Base-by-base conservation (phyloP, 164 flowering plant species). In the Hamamelis virginiana region DNA sequence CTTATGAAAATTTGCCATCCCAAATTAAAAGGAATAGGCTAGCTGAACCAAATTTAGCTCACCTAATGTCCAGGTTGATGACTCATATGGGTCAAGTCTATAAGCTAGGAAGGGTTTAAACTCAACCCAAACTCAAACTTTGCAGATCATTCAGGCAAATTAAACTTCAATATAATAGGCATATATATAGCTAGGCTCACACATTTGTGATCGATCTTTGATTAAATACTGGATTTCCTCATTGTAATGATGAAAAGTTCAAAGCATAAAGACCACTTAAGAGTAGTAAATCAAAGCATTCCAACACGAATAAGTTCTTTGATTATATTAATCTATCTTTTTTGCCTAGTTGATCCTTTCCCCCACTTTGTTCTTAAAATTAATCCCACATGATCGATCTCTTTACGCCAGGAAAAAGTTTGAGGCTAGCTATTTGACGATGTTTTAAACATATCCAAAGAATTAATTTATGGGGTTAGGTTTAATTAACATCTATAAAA, bases 171-270 rank as follows among this genome's bases (percentile, higher is more conserved):
- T n/a, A n/a, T n/a, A n/a, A n/a, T n/a, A n/a, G n/a, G n/a, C n/a
- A n/a, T n/a, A n/a, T n/a, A n/a, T n/a, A n/a, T n/a, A n/a, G n/a
- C n/a, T n/a, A n/a, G n/a, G n/a, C n/a, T n/a, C n/a, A n/a, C n/a
- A n/a, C n/a, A n/a, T n/a, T n/a, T n/a, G n/a, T n/a, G n/a, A n/a
- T 15, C 22, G 25, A 62, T 44, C 41, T 43, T 41, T 62, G 11
- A 41, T 41, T 11, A 41, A 61, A n/a, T 41, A 6, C 0, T 19
- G 5, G 65, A 43, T 59, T 59, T 21, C 12, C 16, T 13, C 1
- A 18, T 38, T 44, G 67, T 53, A 53, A 67, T 62, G 71, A 67
- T 72, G 59, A 67, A 55, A 67, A 61, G 71, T 26, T 61, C 60
- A 59, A 59, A 27, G 52, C 59, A 66, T 18, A 27, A 72, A 53